phyloP scores from a whole-genome alignment of 1,284 basidiomycete species.

The Microbotryomycetes sp. region DNA sequence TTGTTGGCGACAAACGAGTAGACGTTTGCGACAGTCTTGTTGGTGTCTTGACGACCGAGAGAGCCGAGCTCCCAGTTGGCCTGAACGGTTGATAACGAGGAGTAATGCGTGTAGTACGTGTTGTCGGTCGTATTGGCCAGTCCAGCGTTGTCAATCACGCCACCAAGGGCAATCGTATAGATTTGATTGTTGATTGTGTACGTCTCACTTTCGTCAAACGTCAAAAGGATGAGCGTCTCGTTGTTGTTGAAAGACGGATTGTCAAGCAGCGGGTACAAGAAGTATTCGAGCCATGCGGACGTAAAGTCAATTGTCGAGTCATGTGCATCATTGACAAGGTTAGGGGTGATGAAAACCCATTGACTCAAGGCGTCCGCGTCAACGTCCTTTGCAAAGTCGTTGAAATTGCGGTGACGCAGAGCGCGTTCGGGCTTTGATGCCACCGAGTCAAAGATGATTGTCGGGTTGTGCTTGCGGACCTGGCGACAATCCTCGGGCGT shows the following conservation, averaged over 20 bases:
- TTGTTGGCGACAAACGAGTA: constrained; percentile 46
- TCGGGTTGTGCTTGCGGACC: constrained; percentile 56
- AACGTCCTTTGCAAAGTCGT: constrained; percentile 52
- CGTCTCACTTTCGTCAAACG: constrained; percentile 54
- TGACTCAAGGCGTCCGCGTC: constrained; percentile 52
- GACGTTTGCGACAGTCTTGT: constrained; percentile 48
- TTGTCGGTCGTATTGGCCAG: constrained; percentile 48
- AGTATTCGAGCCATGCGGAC: constrained; percentile 50
- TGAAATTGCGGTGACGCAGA: constrained; percentile 56
- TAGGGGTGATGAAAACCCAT: constrained; percentile 61
- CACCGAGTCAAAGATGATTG: constrained; percentile 42
- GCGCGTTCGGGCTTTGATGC: constrained; percentile 45
- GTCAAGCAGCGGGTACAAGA: constrained; percentile 51
- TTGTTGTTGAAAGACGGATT: constrained; percentile 49
- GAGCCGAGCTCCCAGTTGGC: constrained; percentile 58
- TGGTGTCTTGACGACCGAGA: constrained; percentile 54
- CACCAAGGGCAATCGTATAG: constrained; percentile 50
- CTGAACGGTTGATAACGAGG: constrained; percentile 53
- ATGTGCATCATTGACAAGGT: constrained; percentile 47
- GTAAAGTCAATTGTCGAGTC: constrained; percentile 53
- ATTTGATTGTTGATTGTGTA: constrained; percentile 44
- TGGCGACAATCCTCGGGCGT: constrained; percentile 42
- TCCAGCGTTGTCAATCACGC: constrained; percentile 46
- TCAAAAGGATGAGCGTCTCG: constrained; percentile 52
- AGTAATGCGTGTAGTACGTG: constrained; percentile 61